phyloP scores from a whole-genome alignment of 208 protist genomes.

The Tritrichomonas foetus region DNA sequence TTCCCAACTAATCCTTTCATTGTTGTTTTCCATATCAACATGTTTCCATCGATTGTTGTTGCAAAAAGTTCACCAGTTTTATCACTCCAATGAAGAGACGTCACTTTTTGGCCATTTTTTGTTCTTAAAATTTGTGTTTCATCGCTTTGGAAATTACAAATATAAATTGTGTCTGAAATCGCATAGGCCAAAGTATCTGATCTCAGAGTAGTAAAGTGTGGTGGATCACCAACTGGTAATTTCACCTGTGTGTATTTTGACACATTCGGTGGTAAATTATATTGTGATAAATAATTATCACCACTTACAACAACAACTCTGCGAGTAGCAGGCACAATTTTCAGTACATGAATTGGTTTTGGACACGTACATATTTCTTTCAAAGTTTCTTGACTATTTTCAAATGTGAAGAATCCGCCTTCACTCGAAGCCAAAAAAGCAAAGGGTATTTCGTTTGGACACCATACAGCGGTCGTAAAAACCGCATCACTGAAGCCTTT shows the following conservation, averaged over 20 bases:
- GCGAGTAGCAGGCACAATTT: neutral
- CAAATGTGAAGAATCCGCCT: neutral
- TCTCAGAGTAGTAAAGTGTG: neutral
- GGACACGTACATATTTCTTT: neutral
- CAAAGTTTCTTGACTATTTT: neutral
- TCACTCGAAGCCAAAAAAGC: neutral
- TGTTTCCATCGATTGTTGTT: neutral
- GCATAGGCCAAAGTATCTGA: neutral
- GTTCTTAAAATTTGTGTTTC: neutral
- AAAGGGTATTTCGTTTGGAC: neutral
- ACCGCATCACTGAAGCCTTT: neutral
- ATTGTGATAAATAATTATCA: constrained; percentile 9
- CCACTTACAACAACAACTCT: neutral
- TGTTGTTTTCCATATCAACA: neutral
- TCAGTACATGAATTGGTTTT: neutral
- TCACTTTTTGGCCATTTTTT: neutral
- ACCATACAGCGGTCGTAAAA: neutral
- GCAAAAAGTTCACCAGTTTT: neutral
- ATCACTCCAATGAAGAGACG: neutral
- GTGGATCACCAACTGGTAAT: neutral
- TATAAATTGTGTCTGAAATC: neutral
- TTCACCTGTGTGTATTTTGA: neutral
- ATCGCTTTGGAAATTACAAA: constrained; percentile 21
- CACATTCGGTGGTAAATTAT: neutral
- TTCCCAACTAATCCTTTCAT: neutral